These are phyloP conservation scores for Scheffersomyces segobiensis DNA, from an alignment of 1,139 yeast species.

Conservation along the genomic window DNA sequence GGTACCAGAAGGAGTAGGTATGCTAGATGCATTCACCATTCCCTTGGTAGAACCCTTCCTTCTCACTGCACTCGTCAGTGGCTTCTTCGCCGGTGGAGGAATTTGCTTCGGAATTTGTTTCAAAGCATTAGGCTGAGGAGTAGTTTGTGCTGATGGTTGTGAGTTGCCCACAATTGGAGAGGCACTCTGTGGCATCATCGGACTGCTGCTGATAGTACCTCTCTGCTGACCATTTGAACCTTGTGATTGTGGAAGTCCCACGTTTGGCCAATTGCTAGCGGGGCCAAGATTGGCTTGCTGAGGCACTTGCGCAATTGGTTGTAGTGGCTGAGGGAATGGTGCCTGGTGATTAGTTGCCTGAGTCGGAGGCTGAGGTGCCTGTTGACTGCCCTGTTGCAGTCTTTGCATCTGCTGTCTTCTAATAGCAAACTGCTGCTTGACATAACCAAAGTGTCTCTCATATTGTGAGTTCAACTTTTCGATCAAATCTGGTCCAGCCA, in stretches of 20 bases:
- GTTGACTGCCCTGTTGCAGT: constrained; percentile 12
- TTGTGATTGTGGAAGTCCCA: constrained; percentile 11
- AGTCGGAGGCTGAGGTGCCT: background rate
- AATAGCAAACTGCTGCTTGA: constrained; percentile 48
- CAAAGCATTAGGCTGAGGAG: background rate
- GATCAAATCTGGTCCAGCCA: constrained; percentile 68
- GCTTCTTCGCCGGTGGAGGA: constrained; percentile 9
- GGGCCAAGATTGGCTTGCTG: constrained; percentile 16
- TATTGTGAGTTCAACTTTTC: constrained; percentile 72
- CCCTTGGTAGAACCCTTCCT: constrained; percentile 28
- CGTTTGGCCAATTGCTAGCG: constrained; percentile 22
- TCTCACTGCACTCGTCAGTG: constrained; percentile 14
- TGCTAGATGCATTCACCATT: constrained; percentile 17
- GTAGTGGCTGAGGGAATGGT: constrained; percentile 11
- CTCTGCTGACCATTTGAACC: constrained; percentile 7
- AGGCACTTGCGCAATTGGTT: constrained; percentile 9
- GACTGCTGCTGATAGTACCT: constrained; percentile 18
- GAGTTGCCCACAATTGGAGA: constrained; percentile 17
- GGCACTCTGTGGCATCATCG: constrained; percentile 23
- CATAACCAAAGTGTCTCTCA: constrained; percentile 72
- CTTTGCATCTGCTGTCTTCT: constrained; percentile 35
- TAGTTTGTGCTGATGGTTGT: constrained; percentile 12
- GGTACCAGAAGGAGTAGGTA: constrained; percentile 39
- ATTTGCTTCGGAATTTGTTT: background rate
- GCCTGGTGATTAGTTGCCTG: constrained; percentile 7